Conservation (phyloP, 2,329 filamentous ascomycete species). For the Scedosporium minutisporum region DNA sequence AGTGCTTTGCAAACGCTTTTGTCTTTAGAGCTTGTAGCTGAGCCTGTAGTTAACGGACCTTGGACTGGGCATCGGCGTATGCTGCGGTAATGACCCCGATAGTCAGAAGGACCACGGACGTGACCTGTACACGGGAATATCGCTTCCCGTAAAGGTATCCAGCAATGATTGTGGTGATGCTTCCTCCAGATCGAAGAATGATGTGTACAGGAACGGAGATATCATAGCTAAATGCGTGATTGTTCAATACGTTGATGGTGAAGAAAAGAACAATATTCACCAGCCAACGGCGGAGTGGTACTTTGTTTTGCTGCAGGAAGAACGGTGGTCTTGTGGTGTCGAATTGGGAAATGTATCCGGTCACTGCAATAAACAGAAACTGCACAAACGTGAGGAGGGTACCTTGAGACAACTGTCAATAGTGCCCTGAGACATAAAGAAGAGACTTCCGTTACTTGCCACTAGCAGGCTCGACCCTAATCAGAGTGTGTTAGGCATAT, state of each 20-base stretch:
- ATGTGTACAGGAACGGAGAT: conserved; percentile 97
- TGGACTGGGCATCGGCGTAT: conserved; percentile 78
- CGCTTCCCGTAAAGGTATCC: conserved; percentile 78
- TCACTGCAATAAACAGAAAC: conserved; percentile 72
- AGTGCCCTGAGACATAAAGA: conserved; percentile 2
- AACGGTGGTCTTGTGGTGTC: conserved; percentile 57
- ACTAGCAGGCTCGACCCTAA: conserved; percentile 71
- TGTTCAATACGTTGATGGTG: conserved; percentile 90
- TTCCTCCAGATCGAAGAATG: conserved; percentile 87
- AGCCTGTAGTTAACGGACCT: conserved; percentile 43
- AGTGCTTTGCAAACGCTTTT: neutral
- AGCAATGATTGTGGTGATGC: conserved; percentile 90
- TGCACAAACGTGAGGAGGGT: conserved; percentile 83
- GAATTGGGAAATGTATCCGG: conserved; percentile 67
- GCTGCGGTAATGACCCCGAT: conserved; percentile 79
- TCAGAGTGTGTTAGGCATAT: neutral
- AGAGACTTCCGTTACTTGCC: conserved; percentile 41
- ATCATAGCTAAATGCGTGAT: conserved; percentile 93
- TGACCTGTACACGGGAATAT: conserved; percentile 70
- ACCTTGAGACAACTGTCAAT: conserved; percentile 36
- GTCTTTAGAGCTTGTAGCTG: neutral
- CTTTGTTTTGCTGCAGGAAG: conserved; percentile 66
- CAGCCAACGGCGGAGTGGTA: conserved; percentile 77
- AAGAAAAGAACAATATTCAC: conserved; percentile 88
- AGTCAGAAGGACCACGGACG: conserved; percentile 75